A percentile compares a stretch with the other conserved stretches of the same genome.
These are phyloP conservation scores for Linderina pennispora DNA, from an alignment of 192 early-diverging fungal genomes.

Conservation along the genomic window DNA sequence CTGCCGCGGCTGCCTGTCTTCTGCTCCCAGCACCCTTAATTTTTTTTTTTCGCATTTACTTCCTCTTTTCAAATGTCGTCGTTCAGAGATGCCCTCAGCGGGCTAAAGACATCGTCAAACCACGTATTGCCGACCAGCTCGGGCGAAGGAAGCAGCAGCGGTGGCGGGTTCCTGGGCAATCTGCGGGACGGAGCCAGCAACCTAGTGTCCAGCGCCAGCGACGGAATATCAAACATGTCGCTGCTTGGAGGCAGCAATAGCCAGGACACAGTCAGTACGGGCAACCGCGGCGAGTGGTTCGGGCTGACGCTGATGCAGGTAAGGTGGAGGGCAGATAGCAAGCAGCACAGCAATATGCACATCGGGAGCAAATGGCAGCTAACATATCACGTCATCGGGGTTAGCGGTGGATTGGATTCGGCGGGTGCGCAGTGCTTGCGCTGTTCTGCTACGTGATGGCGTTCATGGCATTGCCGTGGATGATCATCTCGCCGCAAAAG, in stretches of 20 bases:
- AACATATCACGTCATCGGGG: background rate
- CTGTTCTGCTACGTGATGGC: slow-evolving; percentile 50
- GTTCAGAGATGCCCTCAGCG: slow-evolving; percentile 41
- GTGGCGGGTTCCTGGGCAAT: slow-evolving; percentile 30
- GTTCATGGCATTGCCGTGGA: slow-evolving; percentile 56
- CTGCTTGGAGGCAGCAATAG: slow-evolving; percentile 10
- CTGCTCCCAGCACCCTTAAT: background rate
- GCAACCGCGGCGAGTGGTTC: slow-evolving; percentile 44
- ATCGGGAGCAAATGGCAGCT: background rate
- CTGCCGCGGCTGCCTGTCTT: too few species aligned
- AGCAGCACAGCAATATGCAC: background rate
- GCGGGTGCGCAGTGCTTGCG: slow-evolving; percentile 38
- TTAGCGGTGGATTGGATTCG: slow-evolving; percentile 43
- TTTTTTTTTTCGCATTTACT: background rate
- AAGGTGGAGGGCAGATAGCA: background rate
- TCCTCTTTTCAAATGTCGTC: slow-evolving; percentile 17
- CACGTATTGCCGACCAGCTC: slow-evolving; percentile 25
- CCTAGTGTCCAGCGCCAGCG: slow-evolving; percentile 30
- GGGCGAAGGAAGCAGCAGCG: slow-evolving; percentile 7
- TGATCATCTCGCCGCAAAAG: slow-evolving; percentile 63
- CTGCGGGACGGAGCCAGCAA: slow-evolving; percentile 41
- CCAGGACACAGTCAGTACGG: background rate
- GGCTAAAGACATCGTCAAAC: slow-evolving; percentile 43
- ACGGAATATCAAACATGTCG: slow-evolving; percentile 20
- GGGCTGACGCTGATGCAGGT: slow-evolving; percentile 40